A percentile compares a stretch with the other conserved stretches of the same genome.
These are phyloP conservation scores for Bryoglossum gracile DNA, from an alignment of 495 filamentous ascomycete genomes.

Conservation along the genomic window DNA sequence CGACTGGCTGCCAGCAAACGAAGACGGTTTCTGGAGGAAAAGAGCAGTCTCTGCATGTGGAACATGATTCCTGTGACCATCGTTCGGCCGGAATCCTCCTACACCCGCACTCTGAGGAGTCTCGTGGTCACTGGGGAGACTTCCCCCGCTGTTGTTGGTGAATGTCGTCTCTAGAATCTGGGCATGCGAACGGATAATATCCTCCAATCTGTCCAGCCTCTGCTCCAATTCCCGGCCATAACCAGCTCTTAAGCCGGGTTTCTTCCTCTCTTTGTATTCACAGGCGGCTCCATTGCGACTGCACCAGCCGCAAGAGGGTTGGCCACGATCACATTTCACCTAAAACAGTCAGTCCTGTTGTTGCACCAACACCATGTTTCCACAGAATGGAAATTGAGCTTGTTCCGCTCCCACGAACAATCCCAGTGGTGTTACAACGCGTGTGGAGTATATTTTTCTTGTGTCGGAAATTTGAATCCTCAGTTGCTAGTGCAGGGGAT, in stretches of 20 bases:
- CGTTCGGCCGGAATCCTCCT: slow-evolving; percentile 30
- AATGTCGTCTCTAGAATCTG: slow-evolving; percentile 37
- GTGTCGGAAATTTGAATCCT: too few species aligned
- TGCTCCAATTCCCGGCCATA: slow-evolving; percentile 86
- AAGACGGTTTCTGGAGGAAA: slow-evolving; percentile 53
- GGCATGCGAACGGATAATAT: slow-evolving; percentile 40
- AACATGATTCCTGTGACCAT: slow-evolving; percentile 35
- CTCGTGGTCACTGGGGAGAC: slow-evolving; percentile 39
- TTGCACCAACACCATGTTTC: too few species aligned
- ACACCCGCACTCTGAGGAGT: slow-evolving; percentile 23
- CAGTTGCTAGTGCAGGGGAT: too few species aligned
- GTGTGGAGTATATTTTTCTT: too few species aligned
- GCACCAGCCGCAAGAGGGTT: slow-evolving; percentile 87
- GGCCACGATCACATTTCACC: slow-evolving; percentile 76
- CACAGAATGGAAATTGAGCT: too few species aligned
- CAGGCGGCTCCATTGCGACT: slow-evolving; percentile 66
- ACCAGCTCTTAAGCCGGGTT: slow-evolving; percentile 64
- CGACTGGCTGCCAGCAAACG: slow-evolving; percentile 23
- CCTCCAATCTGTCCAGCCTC: slow-evolving; percentile 54
- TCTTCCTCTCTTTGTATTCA: slow-evolving; percentile 81
- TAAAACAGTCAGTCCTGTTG: slow-evolving; percentile 24
- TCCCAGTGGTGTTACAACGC: too few species aligned
- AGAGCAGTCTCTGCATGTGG: slow-evolving; percentile 54
- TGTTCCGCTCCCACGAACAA: too few species aligned
- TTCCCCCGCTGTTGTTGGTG: slow-evolving; percentile 31